Evolutionary conservation across 2,329 filamentous ascomycete genomes (phyloP), one percentile per base, ranked within the genome.

Genomic region (Exophiala aquamarina): DNA sequence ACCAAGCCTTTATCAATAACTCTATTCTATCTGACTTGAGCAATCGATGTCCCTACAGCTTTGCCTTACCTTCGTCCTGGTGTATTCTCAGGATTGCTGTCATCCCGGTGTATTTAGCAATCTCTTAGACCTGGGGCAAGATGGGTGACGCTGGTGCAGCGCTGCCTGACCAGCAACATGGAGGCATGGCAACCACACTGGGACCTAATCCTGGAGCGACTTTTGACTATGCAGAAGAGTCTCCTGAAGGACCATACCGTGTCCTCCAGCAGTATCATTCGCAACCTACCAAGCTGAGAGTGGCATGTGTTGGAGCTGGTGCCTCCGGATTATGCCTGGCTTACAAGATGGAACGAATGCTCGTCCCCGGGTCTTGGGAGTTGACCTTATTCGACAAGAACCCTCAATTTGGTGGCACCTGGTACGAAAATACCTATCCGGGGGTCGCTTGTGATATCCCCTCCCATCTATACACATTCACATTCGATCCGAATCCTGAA

Each of bases 361-460:
- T 50, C 4, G 42, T 35, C 21, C 20, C 7, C 3, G 37, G 35
- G 3, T 51, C 31, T 32, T 51, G 15, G 49, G 64, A 66, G 9
- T 59, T 68, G 26, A 61, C 65, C 1, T 67, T 75, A 38, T 75
- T 70, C 44, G 72, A 75, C 54, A 66, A 68, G 52, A 63, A 66
- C 40, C n/a, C 31, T 5, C 62, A 66, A 13, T 52, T 73, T 19
- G 71, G 68, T 6, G 70, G 70, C 7, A 72, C 70, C 0, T 67
- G 64, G 65, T 58, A 68, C 2, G 70, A 69, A 36, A 72, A 72
- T 40, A 58, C 58, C 2, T 71, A 70, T 44, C 69, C 68, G 0
- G 70, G 70, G 3, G 11, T 44, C 2, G 41, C 31, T 28, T 88
- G 84, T 55, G 83, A 87, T 61, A 79, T 88, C 14, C 82, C 84